phyloP scores from a whole-genome alignment of 306 rosid species.

The Dryas alaskensis region DNA sequence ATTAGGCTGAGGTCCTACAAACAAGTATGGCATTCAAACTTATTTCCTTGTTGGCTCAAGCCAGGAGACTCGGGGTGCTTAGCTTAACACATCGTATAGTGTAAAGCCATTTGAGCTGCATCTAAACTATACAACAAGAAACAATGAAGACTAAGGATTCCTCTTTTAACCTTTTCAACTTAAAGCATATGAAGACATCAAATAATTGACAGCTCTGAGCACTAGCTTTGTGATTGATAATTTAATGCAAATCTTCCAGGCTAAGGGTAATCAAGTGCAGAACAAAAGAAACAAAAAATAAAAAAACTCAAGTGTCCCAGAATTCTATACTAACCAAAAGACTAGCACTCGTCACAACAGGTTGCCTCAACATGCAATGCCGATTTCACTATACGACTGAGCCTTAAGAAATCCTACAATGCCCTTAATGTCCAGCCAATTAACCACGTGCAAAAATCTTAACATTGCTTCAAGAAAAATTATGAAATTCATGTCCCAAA shows the following conservation, averaged over 20 bases:
- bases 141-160: not conserved
- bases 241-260: not conserved
- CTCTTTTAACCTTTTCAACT: not conserved
- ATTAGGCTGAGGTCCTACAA: not conserved
- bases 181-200: not conserved
- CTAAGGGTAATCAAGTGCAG: not conserved
- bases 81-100: not conserved
- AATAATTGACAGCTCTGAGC: not conserved
- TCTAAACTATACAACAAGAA: not conserved
- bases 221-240: not conserved
- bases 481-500: not conserved
- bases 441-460: not conserved
- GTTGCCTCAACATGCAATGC: not conserved
- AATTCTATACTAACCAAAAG: not conserved
- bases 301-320: not conserved
- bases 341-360: not conserved
- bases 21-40: not conserved
- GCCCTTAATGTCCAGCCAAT: not conserved
- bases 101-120: not conserved
- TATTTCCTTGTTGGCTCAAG: not conserved
- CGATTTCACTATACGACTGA: not conserved
- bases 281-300: not conserved
- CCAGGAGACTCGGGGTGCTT: not conserved
- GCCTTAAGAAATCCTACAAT: not conserved
- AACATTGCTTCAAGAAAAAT: not conserved